Base-by-base conservation (phyloP, 148 eudicot species). In the Spergularia marina region DNA sequence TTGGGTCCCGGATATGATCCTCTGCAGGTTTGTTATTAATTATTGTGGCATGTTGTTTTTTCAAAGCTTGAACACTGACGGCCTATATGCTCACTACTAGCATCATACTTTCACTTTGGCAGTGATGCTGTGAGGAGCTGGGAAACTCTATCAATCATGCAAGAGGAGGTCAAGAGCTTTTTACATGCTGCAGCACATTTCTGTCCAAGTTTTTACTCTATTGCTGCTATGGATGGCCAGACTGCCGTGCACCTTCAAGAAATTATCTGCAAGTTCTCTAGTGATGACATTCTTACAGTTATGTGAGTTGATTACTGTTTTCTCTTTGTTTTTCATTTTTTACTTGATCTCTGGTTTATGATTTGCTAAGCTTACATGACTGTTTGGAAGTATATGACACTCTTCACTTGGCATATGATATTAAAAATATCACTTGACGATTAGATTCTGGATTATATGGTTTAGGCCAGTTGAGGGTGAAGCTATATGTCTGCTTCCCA, bases 211-310 rank as follows among this genome's bases (percentile, higher is more conserved):
- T 94, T 94, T 81, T 94, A 94, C 73, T 91, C 94, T 17, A 78
- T 94, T 78, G 92, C 98, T 70, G 97, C 98, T 73, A 88, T 89
- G 97, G 98, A 94, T 83, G 97, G 98, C 66, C 98, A 94, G 86
- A 94, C 98, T 68, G 92, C 98, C 57, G 90, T 86, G 59, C 98
- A 94, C 83, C 92, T 94, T 77, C 97, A 83, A 69, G 78, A 82
- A 56, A 81, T 84, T 65, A 85, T 94, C 77, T 88, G 91, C 77
- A 79, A 88, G 81, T 79, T 86, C 80, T 82, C 97, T 12, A 87
- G 82, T 73, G 89, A 91, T 79, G 91, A 91, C 71, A 87, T 88
- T 77, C 80, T 83, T 77, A 91, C 93, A 71, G 89, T 94, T 74
- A 94, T 94, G 98, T 94, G 89, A 91, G 93, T 87, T 72, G 74